phyloP scores from a whole-genome alignment of 306 rosid species.

The Cucurbita ficifolia region DNA sequence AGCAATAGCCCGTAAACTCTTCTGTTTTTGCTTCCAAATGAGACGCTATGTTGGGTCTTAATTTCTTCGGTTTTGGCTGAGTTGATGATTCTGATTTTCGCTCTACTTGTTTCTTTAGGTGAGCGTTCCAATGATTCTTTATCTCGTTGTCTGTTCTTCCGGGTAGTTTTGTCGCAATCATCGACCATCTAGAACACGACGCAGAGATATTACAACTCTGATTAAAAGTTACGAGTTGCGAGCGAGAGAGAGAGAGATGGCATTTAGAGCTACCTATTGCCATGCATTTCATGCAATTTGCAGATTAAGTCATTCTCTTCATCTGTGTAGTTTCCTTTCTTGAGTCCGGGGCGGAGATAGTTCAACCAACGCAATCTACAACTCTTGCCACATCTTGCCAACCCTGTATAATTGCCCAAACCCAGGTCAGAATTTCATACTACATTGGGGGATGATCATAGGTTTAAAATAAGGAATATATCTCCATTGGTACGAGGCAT shows the following conservation, averaged over 20 bases:
- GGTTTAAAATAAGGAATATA: no score
- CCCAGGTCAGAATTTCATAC: background rate
- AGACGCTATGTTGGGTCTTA: background rate
- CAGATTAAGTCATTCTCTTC: constrained; percentile 34
- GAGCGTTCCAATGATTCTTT: constrained; percentile 44
- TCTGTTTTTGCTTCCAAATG: constrained; percentile 1
- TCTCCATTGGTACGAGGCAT: no score
- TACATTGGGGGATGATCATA: no score
- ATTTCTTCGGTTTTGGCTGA: background rate
- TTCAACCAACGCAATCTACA: constrained; percentile 61
- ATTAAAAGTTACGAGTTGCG: no score
- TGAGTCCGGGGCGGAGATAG: constrained; percentile 45
- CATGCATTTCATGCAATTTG: constrained; percentile 29
- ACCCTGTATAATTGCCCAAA: constrained; percentile 12
- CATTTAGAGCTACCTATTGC: constrained; percentile 16
- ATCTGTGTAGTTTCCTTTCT: constrained; percentile 32
- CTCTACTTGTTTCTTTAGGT: constrained; percentile 23
- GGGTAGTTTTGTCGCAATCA: constrained; percentile 25
- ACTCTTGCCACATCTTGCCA: constrained; percentile 58
- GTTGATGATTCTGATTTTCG: background rate
- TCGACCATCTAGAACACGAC: constrained; percentile 25
- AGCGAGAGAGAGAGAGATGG: no score
- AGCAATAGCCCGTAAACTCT: background rate
- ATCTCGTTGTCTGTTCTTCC: constrained; percentile 51
- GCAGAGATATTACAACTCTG: no score